Base-by-base conservation (phyloP, 202 grass and related monocot species). In the Saccharum hybrid region DNA sequence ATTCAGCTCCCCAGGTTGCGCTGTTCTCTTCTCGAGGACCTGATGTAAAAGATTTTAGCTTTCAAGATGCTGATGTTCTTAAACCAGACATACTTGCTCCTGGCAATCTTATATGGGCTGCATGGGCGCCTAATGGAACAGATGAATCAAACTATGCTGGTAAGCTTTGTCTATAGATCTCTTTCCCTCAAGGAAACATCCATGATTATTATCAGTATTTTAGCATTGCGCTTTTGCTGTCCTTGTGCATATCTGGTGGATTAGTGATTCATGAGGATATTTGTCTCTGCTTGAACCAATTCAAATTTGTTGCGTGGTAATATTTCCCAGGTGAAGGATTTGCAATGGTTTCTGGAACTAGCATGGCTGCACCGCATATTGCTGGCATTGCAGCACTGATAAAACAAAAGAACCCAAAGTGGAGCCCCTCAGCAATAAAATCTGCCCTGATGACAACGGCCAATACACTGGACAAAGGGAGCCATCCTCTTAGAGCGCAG, bases 41-140 rank as follows among this genome's bases (percentile, higher is more conserved):
- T 57, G 96, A 96, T 90, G 96, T 99, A 39, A 99, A 96, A 78
- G 96, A 99, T 92, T 99, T 99, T 80, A 99, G 91, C 69, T 99
- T 99, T 86, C 89, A 94, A 93, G 96, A 96, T 81, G 96, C 93
- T 68, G 96, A 99, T 83, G 88, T 96, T 63, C 93, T 99, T 38
- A 99, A 99, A 75, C 96, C 96, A 76, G 96, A 99, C 41, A 94
- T 99, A 77, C 87, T 99, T 4, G 93, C 96, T 76, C 96, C 93
- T 83, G 93, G 96, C 18, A 94, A 96, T 92, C 89, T 94, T 72
- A 96, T 99, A 83, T 99, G 96, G 96, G 74, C 96, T 34, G 96
- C 96, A 69, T 99, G 96, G 93, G 81, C 96, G 1, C 96, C 93
- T 79, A 96, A 99, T 80, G 96, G 96, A 81, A 99, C 89, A 34